Evolutionary conservation across 345 rosid species (phyloP).

Genomic region (Angophora floribunda): DNA sequence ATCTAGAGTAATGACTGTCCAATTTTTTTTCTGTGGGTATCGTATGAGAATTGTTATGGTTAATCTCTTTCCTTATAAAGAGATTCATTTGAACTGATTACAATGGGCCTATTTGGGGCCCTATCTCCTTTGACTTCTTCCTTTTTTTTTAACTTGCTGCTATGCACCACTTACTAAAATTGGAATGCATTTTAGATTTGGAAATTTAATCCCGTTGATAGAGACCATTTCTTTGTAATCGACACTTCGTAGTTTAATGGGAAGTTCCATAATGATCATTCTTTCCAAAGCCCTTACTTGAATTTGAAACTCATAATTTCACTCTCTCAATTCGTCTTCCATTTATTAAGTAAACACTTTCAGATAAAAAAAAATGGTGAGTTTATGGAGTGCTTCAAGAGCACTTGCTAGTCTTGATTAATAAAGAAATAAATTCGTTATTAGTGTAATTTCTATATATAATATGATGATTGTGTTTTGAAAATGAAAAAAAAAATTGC

Average conservation of each 20-base stretch:
- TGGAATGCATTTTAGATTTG: neutral
- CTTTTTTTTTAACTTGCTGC: neutral
- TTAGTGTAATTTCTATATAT: no score
- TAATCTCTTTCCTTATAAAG: neutral
- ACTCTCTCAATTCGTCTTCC: no score
- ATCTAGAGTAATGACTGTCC: no score
- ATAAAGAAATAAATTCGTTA: no score
- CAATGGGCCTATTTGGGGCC: neutral
- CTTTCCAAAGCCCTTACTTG: no score
- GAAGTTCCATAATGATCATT: no score
- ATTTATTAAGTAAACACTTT: no score
- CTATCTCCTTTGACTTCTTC: neutral
- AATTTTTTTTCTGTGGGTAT: no score
- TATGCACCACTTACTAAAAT: neutral
- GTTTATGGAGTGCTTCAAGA: neutral
- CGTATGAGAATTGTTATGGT: neutral
- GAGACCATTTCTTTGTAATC: neutral
- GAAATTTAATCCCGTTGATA: neutral
- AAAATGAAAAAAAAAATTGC: no score
- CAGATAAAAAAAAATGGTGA: neutral
- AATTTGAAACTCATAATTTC: no score
- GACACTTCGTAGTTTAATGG: no score
- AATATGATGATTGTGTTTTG: no score
- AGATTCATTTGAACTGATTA: neutral
- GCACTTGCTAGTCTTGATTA: neutral